Conservation (phyloP, 2,329 filamentous ascomycete species). For the Rutstroemia sp. region DNA sequence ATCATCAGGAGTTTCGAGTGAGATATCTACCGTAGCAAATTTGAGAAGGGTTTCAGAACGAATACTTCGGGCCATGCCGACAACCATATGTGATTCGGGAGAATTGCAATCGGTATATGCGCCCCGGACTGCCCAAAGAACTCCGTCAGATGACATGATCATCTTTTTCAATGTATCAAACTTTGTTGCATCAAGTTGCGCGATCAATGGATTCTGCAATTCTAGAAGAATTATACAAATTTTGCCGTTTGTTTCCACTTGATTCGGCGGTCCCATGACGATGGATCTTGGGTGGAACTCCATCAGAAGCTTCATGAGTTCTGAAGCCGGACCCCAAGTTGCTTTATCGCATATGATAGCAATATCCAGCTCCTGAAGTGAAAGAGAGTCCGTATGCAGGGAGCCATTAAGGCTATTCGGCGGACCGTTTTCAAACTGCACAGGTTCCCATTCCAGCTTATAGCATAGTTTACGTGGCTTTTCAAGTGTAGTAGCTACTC, state of each 20-base stretch:
- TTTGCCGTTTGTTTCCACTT: conserved; percentile 24
- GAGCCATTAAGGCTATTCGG: neutral
- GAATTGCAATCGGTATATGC: conserved; percentile 31
- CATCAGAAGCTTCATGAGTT: conserved; percentile 30
- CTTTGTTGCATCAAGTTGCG: conserved; percentile 32
- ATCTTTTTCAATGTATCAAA: conserved; percentile 38
- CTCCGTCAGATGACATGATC: conserved; percentile 30
- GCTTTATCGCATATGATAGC: conserved; percentile 34
- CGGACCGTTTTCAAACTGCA: neutral
- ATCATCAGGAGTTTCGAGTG: conserved; percentile 31
- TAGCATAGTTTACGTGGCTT: conserved; percentile 35
- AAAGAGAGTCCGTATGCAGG: too few relatives aligned
- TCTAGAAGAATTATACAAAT: conserved; percentile 43
- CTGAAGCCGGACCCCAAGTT: conserved; percentile 27
- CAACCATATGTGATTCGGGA: conserved; percentile 20
- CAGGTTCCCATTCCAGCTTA: conserved; percentile 39
- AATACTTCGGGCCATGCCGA: conserved; percentile 26
- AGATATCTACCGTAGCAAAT: conserved; percentile 22
- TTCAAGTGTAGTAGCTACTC: conserved; percentile 8
- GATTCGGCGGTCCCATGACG: conserved; percentile 27
- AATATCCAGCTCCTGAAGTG: conserved; percentile 26
- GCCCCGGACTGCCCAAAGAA: conserved; percentile 42
- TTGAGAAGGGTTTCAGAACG: conserved; percentile 22
- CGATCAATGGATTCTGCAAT: conserved; percentile 31
- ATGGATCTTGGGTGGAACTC: conserved; percentile 30